Evolutionary conservation across 1,284 basidiomycete genomes (phyloP), one percentile per base, ranked within the genome.

Genomic region (Phylloboletellus chloephorus): DNA sequence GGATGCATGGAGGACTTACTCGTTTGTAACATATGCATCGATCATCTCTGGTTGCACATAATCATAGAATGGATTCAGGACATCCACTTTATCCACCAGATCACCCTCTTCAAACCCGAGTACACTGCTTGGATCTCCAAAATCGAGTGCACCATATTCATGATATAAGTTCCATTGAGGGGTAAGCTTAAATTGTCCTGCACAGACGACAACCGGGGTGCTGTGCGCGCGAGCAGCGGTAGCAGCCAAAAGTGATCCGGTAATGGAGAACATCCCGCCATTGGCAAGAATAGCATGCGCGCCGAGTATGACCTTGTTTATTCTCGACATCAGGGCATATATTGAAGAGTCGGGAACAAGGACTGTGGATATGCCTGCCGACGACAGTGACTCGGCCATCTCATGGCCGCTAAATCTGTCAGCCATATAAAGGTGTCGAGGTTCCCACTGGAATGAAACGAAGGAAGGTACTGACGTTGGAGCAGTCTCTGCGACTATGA

Each of bases 111-210:
- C 80, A 48, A 82, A 90, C n/a, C 79, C 82, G 15, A 92, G 72
- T 17, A 95, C 90, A 43, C 77, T 76, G 47, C 77, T 85, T 0
- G 92, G 92, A 54, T 90, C 84, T 9, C 86, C 87, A 56, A 93
- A 88, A 64, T 96, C 93, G 39, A 89, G 72, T 24, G 88, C 87
- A 15, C 79, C 85, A 54, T 85, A 87, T 60, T 93, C 86, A 52
- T 91, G 87, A 43, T 91, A 90, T 51, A 91, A 64, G 61, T 92
- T 92, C 91, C 95, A 98, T 17, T 89, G 71, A 1, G 93, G 93
- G 7, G 91, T 94, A 51, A 98, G 74, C 61, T 98, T 98, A 72
- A 93, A 98, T 63, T 96, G 91, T 1, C 94, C 95, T 1, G 92
- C 85, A 51, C 90, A 88, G 12, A 97, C 88, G 15, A 98, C 89